Conservation (phyloP, 2,329 filamentous ascomycete species). For the Penicillium sp. region DNA sequence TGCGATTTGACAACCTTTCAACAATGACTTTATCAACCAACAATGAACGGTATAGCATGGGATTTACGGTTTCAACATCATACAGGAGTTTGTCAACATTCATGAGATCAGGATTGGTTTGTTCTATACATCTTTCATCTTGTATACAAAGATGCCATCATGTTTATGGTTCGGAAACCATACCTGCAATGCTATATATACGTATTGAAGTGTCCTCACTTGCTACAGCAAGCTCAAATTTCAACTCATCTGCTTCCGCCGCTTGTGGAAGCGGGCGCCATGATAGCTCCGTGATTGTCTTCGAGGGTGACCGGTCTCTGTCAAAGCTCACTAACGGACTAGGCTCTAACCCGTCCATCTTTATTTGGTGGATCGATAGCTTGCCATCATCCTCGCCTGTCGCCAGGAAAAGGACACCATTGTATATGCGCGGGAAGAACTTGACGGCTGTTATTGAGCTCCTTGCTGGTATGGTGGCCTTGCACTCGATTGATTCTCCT, state of each 20-base stretch:
- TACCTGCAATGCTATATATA: constrained; percentile 43
- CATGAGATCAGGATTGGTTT: constrained; percentile 11
- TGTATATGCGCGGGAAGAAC: constrained; percentile 54
- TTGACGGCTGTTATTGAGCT: constrained; percentile 74
- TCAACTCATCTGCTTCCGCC: constrained; percentile 17
- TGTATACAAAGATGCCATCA: constrained; percentile 24
- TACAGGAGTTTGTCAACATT: neutral
- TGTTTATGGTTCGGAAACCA: constrained; percentile 31
- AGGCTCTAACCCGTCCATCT: constrained; percentile 35
- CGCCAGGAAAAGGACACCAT: constrained; percentile 45
- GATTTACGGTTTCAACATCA: constrained; percentile 27
- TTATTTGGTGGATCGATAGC: constrained; percentile 49
- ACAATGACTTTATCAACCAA: constrained; percentile 24
- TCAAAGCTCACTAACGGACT: constrained; percentile 39
- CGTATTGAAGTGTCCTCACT: constrained; percentile 52
- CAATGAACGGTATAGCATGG: constrained; percentile 14
- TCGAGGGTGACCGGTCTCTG: constrained; percentile 60
- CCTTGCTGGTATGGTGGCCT: constrained; percentile 59
- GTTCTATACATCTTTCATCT: constrained; percentile 5
- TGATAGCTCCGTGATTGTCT: constrained; percentile 68
- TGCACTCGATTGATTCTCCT: constrained; percentile 56
- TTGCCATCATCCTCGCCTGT: constrained; percentile 54
- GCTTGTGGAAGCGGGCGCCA: constrained; percentile 62
- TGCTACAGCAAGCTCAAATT: constrained; percentile 48
- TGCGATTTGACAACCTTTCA: constrained; percentile 25